Evolutionary conservation across 306 rosid species (phyloP).

Genomic region (Alnus glutinosa): DNA sequence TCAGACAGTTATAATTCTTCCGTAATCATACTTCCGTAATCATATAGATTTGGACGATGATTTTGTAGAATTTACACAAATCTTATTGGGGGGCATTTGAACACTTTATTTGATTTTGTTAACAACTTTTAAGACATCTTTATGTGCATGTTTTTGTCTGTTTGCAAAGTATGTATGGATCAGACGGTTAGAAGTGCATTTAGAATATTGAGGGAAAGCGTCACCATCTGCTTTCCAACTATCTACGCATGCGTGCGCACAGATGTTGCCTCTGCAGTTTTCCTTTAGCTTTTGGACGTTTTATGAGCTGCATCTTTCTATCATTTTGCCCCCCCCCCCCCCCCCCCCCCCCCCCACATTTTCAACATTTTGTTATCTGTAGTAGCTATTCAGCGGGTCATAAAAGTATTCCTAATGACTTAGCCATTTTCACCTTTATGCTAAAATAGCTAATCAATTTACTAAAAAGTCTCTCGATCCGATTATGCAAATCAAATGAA

Average conservation of each 20-base stretch:
- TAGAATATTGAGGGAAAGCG: neutral
- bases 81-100: too few relatives aligned
- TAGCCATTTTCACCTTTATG: too few relatives aligned
- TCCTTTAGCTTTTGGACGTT: neutral
- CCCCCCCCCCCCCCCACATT: neutral
- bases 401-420: too few relatives aligned
- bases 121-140: too few relatives aligned
- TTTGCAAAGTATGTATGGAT: neutral
- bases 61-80: too few relatives aligned
- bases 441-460: too few relatives aligned
- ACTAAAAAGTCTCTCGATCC: too few relatives aligned
- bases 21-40: too few relatives aligned
- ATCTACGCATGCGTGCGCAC: neutral
- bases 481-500: too few relatives aligned
- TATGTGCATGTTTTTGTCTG: neutral
- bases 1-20: too few relatives aligned
- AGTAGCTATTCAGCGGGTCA: neutral
- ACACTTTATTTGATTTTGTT: too few relatives aligned
- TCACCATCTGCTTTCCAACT: neutral
- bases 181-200: neutral
- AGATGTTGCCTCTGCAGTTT: neutral
- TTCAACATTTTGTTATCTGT: neutral
- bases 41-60: too few relatives aligned
- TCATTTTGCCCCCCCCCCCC: neutral
- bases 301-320: neutral